Evolutionary conservation across 2,329 filamentous ascomycete genomes (phyloP).

Genomic region (Biscogniauxia sp.): DNA sequence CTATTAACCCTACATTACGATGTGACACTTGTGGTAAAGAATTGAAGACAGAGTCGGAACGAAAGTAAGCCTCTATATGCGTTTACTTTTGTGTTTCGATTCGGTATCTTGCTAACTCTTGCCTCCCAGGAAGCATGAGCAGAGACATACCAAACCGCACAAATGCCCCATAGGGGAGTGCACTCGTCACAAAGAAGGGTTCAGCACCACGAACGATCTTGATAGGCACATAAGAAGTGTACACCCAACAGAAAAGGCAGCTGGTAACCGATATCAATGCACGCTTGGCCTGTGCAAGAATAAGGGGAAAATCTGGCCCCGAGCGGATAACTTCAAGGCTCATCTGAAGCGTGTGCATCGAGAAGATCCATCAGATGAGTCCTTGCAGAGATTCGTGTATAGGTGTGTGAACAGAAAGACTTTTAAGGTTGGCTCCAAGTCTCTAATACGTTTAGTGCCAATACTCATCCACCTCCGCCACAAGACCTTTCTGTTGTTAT

Average conservation of each 20-base stretch:
- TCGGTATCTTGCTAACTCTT: conserved; percentile 19
- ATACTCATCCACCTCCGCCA: background rate
- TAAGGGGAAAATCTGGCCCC: conserved; percentile 71
- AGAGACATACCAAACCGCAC: conserved; percentile 67
- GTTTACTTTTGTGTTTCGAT: background rate
- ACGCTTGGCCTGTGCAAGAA: conserved; percentile 53
- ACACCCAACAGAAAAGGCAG: conserved; percentile 52
- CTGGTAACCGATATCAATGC: conserved; percentile 58
- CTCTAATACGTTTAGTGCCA: conserved; percentile 15
- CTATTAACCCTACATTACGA: conserved; percentile 19
- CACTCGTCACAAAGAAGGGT: conserved; percentile 59
- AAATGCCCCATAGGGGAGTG: conserved; percentile 61
- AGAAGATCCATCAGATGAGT: conserved; percentile 35
- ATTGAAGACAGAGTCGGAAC: conserved; percentile 53
- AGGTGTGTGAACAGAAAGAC: conserved; percentile 23
- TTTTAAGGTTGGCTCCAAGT: background rate
- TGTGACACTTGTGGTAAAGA: conserved; percentile 41
- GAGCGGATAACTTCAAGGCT: conserved; percentile 82
- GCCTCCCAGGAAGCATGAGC: conserved; percentile 65
- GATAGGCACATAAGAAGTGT: conserved; percentile 74
- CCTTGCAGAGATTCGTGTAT: conserved; percentile 36
- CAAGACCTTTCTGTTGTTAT: background rate
- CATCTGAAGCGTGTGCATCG: conserved; percentile 71
- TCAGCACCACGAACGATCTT: conserved; percentile 78
- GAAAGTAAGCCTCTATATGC: conserved; percentile 44